Base-by-base conservation (phyloP, 192 early-diverging fungal genomes). In the Geranomyces michiganensis region DNA sequence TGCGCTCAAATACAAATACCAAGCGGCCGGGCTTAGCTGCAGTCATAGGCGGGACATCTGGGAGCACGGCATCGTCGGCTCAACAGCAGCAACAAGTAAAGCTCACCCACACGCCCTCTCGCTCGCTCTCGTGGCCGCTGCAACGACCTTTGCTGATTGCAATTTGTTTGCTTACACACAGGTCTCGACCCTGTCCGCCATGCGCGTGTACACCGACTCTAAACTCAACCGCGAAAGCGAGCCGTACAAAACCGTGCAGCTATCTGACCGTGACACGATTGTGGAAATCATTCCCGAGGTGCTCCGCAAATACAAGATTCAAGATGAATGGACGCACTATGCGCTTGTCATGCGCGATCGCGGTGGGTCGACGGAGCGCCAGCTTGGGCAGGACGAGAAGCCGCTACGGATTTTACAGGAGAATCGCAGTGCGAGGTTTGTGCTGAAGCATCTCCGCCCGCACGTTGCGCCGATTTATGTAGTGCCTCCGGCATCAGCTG, bases 241-340 rank as follows among this genome's bases (percentile, higher is more conserved):
- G 74, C 80, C 92, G 1, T 94, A 92, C 78, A 94, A 95, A 78
- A 93, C 86, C 61, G 92, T 96, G 67, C 89, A 91, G 49, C 83
- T 96, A 12, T 88, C 90, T 62, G 78, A 89, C 32, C 90, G 89
- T 26, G 94, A 96, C 76, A 88, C 91, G 24, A 92, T 92, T 76
- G 84, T 85, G 27, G 93, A 92, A 62, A 92, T 98, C n/a, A 79
- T 98, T 24, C 89, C 88, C 22, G 89, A 89, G 15, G 90, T 91
- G 2, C 74, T 98, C 60, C 91, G 92, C 72, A 96, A 96, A 78
- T 98, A 96, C 83, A 94, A 95, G 58, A 90, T 98, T 27, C 76
- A 73, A 41, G 93, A 93, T 67, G 87, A 93, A 65, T 96, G 92
- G 93, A 88, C 87, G 62, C 84, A 92, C 64, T 98, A 93, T 78